These are phyloP conservation scores for Rhododendron vialii DNA, from an alignment of 148 eudicot species.

Conservation along the genomic window DNA sequence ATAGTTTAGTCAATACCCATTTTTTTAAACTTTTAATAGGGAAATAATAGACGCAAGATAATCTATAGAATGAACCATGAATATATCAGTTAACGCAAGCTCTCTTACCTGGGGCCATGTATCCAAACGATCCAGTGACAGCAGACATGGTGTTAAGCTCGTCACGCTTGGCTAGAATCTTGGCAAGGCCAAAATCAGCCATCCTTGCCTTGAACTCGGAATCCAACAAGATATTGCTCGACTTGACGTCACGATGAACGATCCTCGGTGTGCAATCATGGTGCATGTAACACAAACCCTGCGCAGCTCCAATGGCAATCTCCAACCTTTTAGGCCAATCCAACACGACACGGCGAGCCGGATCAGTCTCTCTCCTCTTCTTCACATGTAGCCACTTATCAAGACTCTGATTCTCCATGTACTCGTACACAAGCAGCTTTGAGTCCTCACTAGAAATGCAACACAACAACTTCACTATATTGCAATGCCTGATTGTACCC, in stretches of 20 bases:
- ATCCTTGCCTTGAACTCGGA: slow-evolving; percentile 46
- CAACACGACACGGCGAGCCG: slow-evolving; percentile 1
- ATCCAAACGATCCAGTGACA: slow-evolving; percentile 56
- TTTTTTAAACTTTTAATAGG: not conserved
- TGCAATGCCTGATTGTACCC: slow-evolving; percentile 59
- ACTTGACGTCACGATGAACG: slow-evolving; percentile 57
- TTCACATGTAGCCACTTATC: slow-evolving; percentile 13
- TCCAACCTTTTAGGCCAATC: slow-evolving; percentile 50
- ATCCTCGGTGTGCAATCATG: slow-evolving; percentile 44
- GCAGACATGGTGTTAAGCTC: slow-evolving; percentile 41
- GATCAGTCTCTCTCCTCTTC: not conserved
- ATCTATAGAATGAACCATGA: too few species aligned
- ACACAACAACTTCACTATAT: slow-evolving; percentile 74
- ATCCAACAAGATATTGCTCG: slow-evolving; percentile 55
- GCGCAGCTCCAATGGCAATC: slow-evolving; percentile 51
- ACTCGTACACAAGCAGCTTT: slow-evolving; percentile 68
- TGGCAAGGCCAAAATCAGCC: slow-evolving; percentile 62
- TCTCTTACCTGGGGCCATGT: slow-evolving; percentile 56
- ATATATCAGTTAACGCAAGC: not conserved
- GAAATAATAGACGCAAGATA: not conserved
- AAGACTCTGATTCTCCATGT: slow-evolving; percentile 58
- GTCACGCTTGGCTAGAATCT: slow-evolving; percentile 28
- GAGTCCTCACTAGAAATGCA: slow-evolving; percentile 59
- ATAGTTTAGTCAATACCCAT: not conserved
- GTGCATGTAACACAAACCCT: slow-evolving; percentile 53